A percentile compares a stretch with the other conserved stretches of the same genome.
Conservation (phyloP, 495 filamentous ascomycete genomes). For the Lepraria neglecta region DNA sequence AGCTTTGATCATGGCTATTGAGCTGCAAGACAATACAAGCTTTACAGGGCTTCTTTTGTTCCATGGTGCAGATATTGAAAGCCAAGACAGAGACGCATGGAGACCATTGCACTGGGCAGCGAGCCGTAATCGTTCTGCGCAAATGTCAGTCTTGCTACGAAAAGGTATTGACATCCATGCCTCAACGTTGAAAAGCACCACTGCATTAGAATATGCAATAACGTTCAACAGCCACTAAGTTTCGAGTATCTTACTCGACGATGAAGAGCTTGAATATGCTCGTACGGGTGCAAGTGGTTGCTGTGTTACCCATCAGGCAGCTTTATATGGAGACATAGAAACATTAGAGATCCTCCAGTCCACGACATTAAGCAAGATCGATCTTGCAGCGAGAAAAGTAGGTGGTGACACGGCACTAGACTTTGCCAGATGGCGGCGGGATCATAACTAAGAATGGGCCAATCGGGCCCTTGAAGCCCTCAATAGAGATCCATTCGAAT, state of each 20-base stretch:
- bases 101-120: background rate
- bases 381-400: background rate
- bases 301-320: background rate
- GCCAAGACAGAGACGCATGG: too few relatives aligned
- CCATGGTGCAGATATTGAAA: slow-evolving; percentile 3
- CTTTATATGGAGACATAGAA: background rate
- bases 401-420: background rate
- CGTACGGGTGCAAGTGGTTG: background rate
- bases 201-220: background rate
- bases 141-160: background rate
- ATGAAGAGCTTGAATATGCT: background rate
- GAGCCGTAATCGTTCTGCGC: rapidly evolving
- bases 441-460: background rate
- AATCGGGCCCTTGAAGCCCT: background rate
- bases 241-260: background rate
- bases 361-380: background rate
- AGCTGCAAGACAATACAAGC: background rate
- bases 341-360: background rate
- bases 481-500: background rate
- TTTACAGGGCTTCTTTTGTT: background rate
- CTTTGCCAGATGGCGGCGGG: background rate
- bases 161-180: slow-evolving; percentile 6
- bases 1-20: background rate
- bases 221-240: background rate
- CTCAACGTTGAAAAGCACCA: background rate